Evolutionary conservation across 345 rosid genomes (phyloP).

Genomic region (Tarenaya hassleriana): DNA sequence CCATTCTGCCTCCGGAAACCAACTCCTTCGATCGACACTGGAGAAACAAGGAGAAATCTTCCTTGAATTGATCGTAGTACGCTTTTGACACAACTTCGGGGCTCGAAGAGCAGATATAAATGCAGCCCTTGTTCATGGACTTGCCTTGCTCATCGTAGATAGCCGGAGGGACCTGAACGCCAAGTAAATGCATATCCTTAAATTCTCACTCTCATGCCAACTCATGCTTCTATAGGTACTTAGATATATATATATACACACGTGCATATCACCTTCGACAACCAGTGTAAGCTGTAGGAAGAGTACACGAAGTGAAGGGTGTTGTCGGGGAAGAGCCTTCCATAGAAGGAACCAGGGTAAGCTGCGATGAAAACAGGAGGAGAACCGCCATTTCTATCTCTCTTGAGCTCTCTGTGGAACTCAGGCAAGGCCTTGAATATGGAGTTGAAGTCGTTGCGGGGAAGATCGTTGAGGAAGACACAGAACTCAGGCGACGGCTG

Average conservation of each 20-base stretch:
- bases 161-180: slow-evolving; percentile 56
- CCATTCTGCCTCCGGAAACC: slow-evolving; percentile 52
- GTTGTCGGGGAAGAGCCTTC: slow-evolving; percentile 61
- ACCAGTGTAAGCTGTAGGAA: slow-evolving; percentile 84
- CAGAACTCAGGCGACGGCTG: slow-evolving; percentile 37
- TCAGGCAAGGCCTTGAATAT: slow-evolving; percentile 50
- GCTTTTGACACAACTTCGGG: slow-evolving; percentile 56
- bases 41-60: slow-evolving; percentile 67
- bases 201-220: background rate
- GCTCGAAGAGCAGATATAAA: slow-evolving; percentile 56
- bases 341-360: slow-evolving; percentile 83
- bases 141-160: slow-evolving; percentile 58
- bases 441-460: slow-evolving; percentile 59
- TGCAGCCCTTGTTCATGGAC: slow-evolving; percentile 62
- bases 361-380: slow-evolving; percentile 45
- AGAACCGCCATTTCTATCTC: slow-evolving; percentile 20
- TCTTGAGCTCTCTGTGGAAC: slow-evolving; percentile 35
- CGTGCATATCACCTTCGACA: slow-evolving; percentile 54
- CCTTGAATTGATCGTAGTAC: slow-evolving; percentile 57
- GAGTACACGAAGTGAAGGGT: slow-evolving; percentile 66
- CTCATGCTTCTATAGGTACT: background rate
- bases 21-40: slow-evolving; percentile 55
- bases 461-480: slow-evolving; percentile 53
- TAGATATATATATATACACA: background rate
- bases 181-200: background rate